These are phyloP conservation scores for Geranium incanum DNA, from an alignment of 441 rosid species.

Conservation along the genomic window DNA sequence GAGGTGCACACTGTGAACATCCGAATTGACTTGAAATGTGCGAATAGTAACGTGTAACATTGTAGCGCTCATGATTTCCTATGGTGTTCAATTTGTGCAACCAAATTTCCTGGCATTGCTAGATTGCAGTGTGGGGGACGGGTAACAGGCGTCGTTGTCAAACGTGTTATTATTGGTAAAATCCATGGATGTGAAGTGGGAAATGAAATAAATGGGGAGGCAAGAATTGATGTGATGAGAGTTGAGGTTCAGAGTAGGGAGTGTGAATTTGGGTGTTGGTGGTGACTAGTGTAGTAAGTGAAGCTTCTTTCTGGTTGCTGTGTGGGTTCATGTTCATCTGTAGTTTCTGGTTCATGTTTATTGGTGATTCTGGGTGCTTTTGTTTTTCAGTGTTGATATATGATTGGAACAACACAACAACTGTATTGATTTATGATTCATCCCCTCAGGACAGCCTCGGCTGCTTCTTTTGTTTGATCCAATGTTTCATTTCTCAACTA, in stretches of 20 bases:
- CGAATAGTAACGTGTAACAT: not conserved
- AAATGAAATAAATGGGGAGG: not conserved
- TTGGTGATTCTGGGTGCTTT: not conserved
- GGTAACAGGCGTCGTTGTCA: not conserved
- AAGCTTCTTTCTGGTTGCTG: not conserved
- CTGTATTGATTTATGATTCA: not conserved
- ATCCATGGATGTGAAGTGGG: not conserved
- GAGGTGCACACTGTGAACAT: not conserved
- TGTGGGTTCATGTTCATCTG: not conserved
- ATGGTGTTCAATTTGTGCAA: not conserved
- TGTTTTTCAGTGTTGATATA: not conserved
- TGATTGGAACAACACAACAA: not conserved
- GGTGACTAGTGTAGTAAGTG: not conserved
- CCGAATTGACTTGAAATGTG: too few relatives aligned
- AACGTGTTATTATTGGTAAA: not conserved
- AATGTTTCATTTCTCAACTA: not conserved
- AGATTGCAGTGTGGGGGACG: not conserved
- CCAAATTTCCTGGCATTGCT: not conserved
- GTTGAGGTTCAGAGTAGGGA: not conserved
- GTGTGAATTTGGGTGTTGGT: not conserved
- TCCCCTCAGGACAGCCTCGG: constrained; percentile 2
- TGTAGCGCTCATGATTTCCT: not conserved
- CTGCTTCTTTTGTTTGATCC: not conserved
- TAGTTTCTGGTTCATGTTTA: not conserved
- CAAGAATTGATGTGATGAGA: not conserved